Conservation (phyloP, 2,329 filamentous ascomycete genomes). For the Thelonectria olida region DNA sequence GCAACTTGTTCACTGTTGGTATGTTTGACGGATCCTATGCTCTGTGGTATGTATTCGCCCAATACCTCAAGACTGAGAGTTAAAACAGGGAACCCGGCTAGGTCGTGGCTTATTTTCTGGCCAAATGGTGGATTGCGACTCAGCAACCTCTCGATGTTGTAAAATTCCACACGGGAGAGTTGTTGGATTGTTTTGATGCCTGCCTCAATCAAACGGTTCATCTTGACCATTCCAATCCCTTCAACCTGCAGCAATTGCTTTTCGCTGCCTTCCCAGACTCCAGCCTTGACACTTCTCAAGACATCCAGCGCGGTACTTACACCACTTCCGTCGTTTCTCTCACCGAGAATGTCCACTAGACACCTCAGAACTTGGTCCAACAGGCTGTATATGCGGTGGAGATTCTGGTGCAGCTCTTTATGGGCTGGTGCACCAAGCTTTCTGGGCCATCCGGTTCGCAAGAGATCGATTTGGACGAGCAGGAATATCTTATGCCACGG, state of each 20-base stretch:
- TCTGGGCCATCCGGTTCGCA: conserved; percentile 67
- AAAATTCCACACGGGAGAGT: conserved; percentile 72
- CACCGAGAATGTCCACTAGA: conserved; percentile 49
- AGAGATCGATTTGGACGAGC: conserved; percentile 77
- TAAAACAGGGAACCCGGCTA: conserved; percentile 75
- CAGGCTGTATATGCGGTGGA: conserved; percentile 43
- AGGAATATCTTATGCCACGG: conserved; percentile 80
- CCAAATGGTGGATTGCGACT: conserved; percentile 88
- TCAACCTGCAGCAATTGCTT: conserved; percentile 86
- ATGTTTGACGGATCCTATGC: background rate
- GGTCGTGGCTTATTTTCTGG: conserved; percentile 68
- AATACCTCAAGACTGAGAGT: conserved; percentile 51
- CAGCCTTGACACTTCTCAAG: conserved; percentile 77
- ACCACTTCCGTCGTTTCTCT: conserved; percentile 68
- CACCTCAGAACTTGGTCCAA: conserved; percentile 50
- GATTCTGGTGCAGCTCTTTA: conserved; percentile 45
- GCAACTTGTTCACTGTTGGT: background rate
- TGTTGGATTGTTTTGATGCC: conserved; percentile 76
- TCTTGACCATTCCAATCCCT: conserved; percentile 77
- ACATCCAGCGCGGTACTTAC: conserved; percentile 79
- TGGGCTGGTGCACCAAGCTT: conserved; percentile 50
- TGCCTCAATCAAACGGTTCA: conserved; percentile 77
- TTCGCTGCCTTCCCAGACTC: conserved; percentile 82
- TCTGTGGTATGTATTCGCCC: conserved; percentile 12
- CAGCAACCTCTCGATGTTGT: conserved; percentile 79